phyloP scores from a whole-genome alignment of 2,329 filamentous ascomycete species.

The Nannizziopsis arthrosporioides region DNA sequence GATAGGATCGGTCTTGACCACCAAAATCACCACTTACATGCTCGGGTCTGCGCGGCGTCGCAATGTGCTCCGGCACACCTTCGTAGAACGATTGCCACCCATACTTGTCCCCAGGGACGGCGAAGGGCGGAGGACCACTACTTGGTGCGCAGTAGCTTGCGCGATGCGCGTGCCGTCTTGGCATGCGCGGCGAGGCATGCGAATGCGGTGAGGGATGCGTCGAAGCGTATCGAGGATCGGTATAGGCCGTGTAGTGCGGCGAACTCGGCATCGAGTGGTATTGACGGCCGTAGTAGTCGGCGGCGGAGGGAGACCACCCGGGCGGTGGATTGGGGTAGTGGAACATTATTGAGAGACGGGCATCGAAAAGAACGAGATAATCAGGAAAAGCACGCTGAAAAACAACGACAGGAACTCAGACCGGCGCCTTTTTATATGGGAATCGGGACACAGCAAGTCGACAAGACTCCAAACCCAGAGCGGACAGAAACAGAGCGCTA shows the following conservation, averaged over 20 bases:
- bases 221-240: constrained; percentile 43
- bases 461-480: constrained; percentile 13
- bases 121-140: constrained; percentile 33
- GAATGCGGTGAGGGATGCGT: constrained; percentile 35
- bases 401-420: neutral
- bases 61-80: constrained; percentile 38
- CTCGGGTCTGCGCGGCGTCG: constrained; percentile 45
- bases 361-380: constrained; percentile 19
- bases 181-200: constrained; percentile 33
- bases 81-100: constrained; percentile 37
- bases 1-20: constrained; percentile 18
- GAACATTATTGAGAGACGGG: constrained; percentile 32
- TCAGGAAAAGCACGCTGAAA: constrained; percentile 1
- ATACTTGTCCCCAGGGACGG: constrained; percentile 15
- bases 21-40: constrained; percentile 54
- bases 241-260: constrained; percentile 37
- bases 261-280: constrained; percentile 35
- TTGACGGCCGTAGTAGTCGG: constrained; percentile 37
- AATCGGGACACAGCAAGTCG: neutral
- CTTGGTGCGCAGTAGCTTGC: constrained; percentile 43
- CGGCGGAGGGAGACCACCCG: constrained; percentile 30
- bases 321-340: constrained; percentile 37
- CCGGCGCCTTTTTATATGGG: constrained; percentile 2
- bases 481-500: constrained; percentile 9
- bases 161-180: constrained; percentile 45